Base-by-base conservation (phyloP, 2,329 filamentous ascomycete genomes). In the Paramyrothecium sp. region DNA sequence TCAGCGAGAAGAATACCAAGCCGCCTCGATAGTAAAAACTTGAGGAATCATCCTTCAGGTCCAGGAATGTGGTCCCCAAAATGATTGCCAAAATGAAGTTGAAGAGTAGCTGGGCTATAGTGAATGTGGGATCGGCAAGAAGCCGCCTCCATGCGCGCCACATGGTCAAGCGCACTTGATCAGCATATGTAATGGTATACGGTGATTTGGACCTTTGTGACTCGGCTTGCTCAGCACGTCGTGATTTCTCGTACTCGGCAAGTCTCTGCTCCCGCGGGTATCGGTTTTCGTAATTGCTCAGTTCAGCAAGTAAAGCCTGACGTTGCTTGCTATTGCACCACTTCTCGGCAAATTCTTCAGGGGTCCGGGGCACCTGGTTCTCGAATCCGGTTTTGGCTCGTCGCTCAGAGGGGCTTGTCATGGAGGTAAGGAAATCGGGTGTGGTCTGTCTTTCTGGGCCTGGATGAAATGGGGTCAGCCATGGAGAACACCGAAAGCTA, bases 41-140 rank as follows among this genome's bases (percentile, higher is more conserved):
- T 1, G 68, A 69, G 0, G 79, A 77, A n/a, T 74, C 75, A 5
- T 72, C 53, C 0, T 75, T 72, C 1, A 78, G 71, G 7, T 78
- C 72, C 58, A 69, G 84, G 61, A 81, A 85, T 58, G 84, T 73
- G 20, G 75, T 80, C n/a, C 81, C 80, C 54, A 83, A 71, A 47
- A 85, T 80, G 11, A 85, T 65, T 3, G 78, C 76, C 68, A 82
- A 75, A 59, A 82, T 65, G 51, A 81, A 58, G 51, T 83, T 78
- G 26, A 75, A 76, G 17, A 73, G 55, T 2, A 78, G 71, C 17
- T 73, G 74, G 0, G 73, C 74, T 12, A 75, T 62, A 0, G 76
- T 76, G 3, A 75, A 73, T 0, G 72, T 62, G 5, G 73, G 73
- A 58, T 81, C 74, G 48, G 72, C 71, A 58, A 68, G 65, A 51